Evolutionary conservation across 2,329 filamentous ascomycete species (phyloP).

Genomic region (Corniculantispora saksenae): DNA sequence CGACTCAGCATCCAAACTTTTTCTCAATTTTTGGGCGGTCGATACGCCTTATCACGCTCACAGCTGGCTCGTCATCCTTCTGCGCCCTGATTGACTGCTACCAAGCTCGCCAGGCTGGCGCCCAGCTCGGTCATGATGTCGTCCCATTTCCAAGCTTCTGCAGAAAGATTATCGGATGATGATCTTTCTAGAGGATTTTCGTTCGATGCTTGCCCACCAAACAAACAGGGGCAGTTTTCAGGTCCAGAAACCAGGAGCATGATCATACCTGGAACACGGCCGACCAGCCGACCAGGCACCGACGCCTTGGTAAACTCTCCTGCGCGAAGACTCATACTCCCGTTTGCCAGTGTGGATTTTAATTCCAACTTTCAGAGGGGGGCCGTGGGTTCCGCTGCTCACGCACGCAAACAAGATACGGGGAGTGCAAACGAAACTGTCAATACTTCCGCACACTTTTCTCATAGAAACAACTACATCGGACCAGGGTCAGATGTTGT

Average conservation of each 20-base stretch:
- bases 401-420: not conserved
- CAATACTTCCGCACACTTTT: not conserved
- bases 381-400: not conserved
- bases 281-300: not conserved
- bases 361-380: not conserved
- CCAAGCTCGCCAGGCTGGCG: not conserved
- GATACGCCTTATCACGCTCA: too few relatives aligned
- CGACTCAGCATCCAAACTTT: too few relatives aligned
- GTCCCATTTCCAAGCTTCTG: not conserved
- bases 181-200: slow-evolving; percentile 22
- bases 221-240: slow-evolving; percentile 25
- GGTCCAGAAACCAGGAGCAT: slow-evolving; percentile 4
- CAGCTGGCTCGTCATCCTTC: too few relatives aligned
- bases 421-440: not conserved
- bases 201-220: slow-evolving; percentile 21
- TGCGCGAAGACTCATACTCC: not conserved
- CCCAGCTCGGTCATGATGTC: not conserved
- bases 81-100: not conserved
- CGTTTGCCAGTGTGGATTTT: not conserved
- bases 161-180: slow-evolving; percentile 20
- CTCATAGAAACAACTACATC: not conserved
- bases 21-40: too few relatives aligned
- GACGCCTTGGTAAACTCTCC: not conserved
- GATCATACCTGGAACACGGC: not conserved
- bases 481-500: not conserved